Percentiles rank a stretch among this genome's conserved stretches.
These are phyloP conservation scores for Wickerhamiella nectarea DNA, from an alignment of 805 yeast genomes.

Conservation along the genomic window DNA sequence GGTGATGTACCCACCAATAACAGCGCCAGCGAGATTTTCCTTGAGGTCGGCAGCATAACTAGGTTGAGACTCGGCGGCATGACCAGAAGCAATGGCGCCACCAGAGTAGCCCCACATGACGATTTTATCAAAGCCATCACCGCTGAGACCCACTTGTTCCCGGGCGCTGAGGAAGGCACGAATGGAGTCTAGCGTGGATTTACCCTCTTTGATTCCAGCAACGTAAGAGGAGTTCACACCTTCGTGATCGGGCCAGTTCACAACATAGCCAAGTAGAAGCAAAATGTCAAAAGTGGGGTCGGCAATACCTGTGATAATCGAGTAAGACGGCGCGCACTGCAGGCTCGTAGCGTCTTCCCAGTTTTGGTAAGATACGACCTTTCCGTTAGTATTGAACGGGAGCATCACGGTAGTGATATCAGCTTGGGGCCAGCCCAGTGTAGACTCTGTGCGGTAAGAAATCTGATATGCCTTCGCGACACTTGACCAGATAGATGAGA, in stretches of 20 bases:
- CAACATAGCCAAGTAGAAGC: slow-evolving; percentile 15
- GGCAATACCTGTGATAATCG: slow-evolving; percentile 10
- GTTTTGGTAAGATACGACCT: slow-evolving; percentile 16
- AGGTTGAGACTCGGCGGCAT: slow-evolving; percentile 18
- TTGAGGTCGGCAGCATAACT: slow-evolving; percentile 20
- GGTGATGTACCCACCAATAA: slow-evolving; percentile 17
- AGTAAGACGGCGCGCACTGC: slow-evolving; percentile 19
- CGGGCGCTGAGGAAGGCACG: slow-evolving; percentile 18
- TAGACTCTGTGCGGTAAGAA: slow-evolving; percentile 10
- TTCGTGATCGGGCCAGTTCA: slow-evolving; percentile 19
- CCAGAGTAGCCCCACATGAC: slow-evolving; percentile 22
- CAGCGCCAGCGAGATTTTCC: slow-evolving; percentile 13
- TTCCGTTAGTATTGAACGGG: slow-evolving; percentile 6
- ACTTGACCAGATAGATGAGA: slow-evolving; percentile 10
- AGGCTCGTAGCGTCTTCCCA: slow-evolving; percentile 16
- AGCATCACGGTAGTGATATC: slow-evolving; percentile 13
- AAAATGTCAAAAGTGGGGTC: slow-evolving; percentile 12
- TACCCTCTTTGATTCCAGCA: slow-evolving; percentile 20
- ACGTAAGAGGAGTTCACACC: slow-evolving; percentile 16
- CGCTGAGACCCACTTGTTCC: slow-evolving; percentile 9
- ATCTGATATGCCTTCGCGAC: slow-evolving; percentile 9
- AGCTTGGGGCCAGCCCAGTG: slow-evolving; percentile 8
- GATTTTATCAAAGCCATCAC: slow-evolving; percentile 6
- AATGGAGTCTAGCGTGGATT: slow-evolving; percentile 21
- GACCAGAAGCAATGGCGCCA: slow-evolving; percentile 18